These are phyloP conservation scores for Lasiosphaeria miniovina DNA, from an alignment of 495 filamentous ascomycete genomes.

Conservation along the genomic window DNA sequence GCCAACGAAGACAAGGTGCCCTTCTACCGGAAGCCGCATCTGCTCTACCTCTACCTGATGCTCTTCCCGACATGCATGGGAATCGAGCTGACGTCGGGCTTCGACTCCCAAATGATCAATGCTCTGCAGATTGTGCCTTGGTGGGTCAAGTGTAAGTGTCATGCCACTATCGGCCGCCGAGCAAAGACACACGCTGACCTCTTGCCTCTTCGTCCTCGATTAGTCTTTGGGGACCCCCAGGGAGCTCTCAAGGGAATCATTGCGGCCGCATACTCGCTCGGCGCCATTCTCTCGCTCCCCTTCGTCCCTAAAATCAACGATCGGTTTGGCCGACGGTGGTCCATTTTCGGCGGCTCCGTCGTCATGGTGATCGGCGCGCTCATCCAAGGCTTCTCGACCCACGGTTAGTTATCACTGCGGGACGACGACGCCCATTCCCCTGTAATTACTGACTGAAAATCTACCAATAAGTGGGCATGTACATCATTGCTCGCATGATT, in stretches of 20 bases:
- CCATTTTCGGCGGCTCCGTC: slow-evolving; percentile 56
- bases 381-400: slow-evolving; percentile 41
- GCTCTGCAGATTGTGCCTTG: slow-evolving; percentile 58
- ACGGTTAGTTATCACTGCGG: slow-evolving; percentile 26
- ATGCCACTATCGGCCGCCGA: neutral
- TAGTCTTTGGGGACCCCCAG: slow-evolving; percentile 39
- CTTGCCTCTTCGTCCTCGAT: neutral
- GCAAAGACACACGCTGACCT: neutral
- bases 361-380: slow-evolving; percentile 60
- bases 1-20: slow-evolving; percentile 47
- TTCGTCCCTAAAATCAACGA: slow-evolving; percentile 57
- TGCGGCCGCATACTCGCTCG: slow-evolving; percentile 50
- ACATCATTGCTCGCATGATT: slow-evolving; percentile 61
- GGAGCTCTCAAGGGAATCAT: slow-evolving; percentile 45
- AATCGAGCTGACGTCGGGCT: slow-evolving; percentile 69
- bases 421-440: too few relatives aligned
- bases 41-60: slow-evolving; percentile 56
- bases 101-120: slow-evolving; percentile 71
- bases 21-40: slow-evolving; percentile 62
- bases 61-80: slow-evolving; percentile 66
- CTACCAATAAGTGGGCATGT: slow-evolving; percentile 49
- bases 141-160: slow-evolving; percentile 50
- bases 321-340: slow-evolving; percentile 55
- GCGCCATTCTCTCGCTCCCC: slow-evolving; percentile 56
- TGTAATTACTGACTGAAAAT: neutral